Percentiles rank a stretch among this genome's conserved stretches.
These are phyloP conservation scores for Sergeia podlipaevii DNA, from an alignment of 208 protist species.

Conservation along the genomic window DNA sequence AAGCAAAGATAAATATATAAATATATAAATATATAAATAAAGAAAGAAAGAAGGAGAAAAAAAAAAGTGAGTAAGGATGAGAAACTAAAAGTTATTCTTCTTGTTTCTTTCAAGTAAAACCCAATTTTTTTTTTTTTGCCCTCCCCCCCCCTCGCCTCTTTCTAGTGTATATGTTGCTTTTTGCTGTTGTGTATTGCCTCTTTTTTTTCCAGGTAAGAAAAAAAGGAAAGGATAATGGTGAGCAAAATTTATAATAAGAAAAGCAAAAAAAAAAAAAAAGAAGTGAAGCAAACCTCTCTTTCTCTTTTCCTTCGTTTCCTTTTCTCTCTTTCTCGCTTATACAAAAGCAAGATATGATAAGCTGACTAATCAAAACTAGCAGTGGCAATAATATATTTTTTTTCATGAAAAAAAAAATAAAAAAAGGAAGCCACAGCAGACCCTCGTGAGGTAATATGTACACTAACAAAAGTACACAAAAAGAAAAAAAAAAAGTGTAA, in stretches of 20 bases:
- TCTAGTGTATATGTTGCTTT: neutral
- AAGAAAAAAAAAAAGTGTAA: constrained; percentile 8
- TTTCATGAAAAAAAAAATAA: constrained; percentile 11
- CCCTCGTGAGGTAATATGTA: neutral
- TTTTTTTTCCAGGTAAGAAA: constrained; percentile 2
- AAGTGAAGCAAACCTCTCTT: constrained; percentile 3
- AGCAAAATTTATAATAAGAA: neutral
- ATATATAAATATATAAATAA: no score
- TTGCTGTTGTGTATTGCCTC: neutral
- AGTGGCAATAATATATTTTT: no score
- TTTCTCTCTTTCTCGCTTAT: no score
- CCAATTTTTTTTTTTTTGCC: constrained; percentile 11
- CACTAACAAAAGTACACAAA: neutral
- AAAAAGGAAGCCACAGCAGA: neutral
- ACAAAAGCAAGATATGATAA: constrained; percentile 4
- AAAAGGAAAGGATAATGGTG: constrained; percentile 5
- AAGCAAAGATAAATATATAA: no score
- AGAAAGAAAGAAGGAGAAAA: no score
- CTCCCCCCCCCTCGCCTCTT: neutral
- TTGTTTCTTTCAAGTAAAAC: no score
- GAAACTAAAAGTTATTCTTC: no score
- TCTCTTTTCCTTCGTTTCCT: neutral
- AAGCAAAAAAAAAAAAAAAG: constrained; percentile 9
- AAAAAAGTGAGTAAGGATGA: no score
- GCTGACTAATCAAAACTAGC: constrained; percentile 2